Conservation (phyloP, 1,284 basidiomycete species). For the Moniliella sp. region DNA sequence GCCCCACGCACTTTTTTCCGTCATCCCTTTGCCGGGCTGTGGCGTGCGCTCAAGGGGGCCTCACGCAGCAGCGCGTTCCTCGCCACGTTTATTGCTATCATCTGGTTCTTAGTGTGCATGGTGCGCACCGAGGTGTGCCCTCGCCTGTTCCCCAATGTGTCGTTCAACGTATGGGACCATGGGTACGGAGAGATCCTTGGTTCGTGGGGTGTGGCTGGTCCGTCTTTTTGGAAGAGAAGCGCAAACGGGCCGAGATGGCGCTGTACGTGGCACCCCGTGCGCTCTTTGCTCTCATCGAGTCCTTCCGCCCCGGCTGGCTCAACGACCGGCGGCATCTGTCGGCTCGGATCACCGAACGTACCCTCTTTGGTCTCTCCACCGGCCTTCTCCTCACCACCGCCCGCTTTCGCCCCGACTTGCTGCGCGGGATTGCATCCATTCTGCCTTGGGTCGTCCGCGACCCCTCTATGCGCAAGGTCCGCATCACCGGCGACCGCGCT, state of each 20-base stretch:
- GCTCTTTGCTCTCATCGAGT: slow-evolving; percentile 23
- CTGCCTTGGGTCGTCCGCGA: slow-evolving; percentile 20
- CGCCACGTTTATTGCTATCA: slow-evolving; percentile 33
- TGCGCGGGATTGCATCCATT: slow-evolving; percentile 13
- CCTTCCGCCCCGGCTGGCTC: slow-evolving; percentile 14
- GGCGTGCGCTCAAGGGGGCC: slow-evolving; percentile 23
- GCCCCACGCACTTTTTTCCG: slow-evolving; percentile 10
- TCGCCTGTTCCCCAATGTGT: slow-evolving; percentile 10
- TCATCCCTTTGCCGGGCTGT: slow-evolving; percentile 11
- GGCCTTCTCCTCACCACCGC: slow-evolving; percentile 14
- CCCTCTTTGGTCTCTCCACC: background rate
- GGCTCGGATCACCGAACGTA: slow-evolving; percentile 16
- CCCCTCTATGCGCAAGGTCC: too few relatives aligned
- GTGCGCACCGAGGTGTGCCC: slow-evolving; percentile 11
- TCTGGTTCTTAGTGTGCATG: slow-evolving; percentile 28
- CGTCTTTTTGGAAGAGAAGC: slow-evolving; percentile 34
- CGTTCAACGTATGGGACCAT: slow-evolving; percentile 7
- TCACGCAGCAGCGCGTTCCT: slow-evolving; percentile 33
- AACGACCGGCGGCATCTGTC: slow-evolving; percentile 7
- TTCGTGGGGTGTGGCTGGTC: slow-evolving; percentile 12
- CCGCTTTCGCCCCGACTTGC: slow-evolving; percentile 13
- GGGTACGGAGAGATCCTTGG: slow-evolving; percentile 9
- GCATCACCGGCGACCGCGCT: too few relatives aligned
- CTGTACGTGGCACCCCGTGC: slow-evolving; percentile 35
- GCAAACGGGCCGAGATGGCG: slow-evolving; percentile 35